Evolutionary conservation across 257 asterid species (phyloP).

Genomic region (Phtheirospermum japonicum): DNA sequence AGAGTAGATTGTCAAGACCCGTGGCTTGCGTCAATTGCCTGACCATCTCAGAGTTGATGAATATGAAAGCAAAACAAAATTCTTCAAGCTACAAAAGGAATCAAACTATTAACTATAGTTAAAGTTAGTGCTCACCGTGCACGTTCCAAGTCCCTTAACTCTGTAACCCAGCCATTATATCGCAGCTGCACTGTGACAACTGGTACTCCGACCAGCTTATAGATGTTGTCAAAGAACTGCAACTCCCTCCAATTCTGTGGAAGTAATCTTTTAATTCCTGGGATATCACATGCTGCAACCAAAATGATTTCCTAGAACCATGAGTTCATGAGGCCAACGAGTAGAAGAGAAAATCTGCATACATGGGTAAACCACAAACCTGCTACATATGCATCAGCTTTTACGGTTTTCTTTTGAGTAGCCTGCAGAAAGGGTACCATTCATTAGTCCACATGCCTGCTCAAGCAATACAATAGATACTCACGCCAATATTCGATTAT

Average conservation of each 20-base stretch:
- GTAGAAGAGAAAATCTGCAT: conserved; percentile 26
- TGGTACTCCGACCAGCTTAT: conserved; percentile 92
- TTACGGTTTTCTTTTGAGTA: conserved; percentile 75
- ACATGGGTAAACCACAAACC: conserved; percentile 48
- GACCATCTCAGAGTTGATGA: conserved; percentile 28
- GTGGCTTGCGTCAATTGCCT: conserved; percentile 75
- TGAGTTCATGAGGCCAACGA: conserved; percentile 20
- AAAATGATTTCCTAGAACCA: conserved; percentile 14
- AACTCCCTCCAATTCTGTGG: conserved; percentile 87
- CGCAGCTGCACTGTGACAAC: conserved; percentile 96
- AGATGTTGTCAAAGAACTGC: conserved; percentile 83
- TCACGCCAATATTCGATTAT: conserved; percentile 13
- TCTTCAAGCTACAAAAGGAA: conserved; percentile 2
- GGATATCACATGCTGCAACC: conserved; percentile 93
- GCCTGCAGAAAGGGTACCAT: conserved; percentile 54
- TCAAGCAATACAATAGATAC: conserved; percentile 8
- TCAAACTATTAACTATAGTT: conserved; percentile 7
- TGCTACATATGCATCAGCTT: conserved; percentile 98
- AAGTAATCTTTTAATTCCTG: conserved; percentile 87
- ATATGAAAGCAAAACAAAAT: conserved; percentile 19
- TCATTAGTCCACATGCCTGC: conserved; percentile 27
- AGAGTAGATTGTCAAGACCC: conserved; percentile 82
- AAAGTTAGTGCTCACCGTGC: conserved; percentile 50
- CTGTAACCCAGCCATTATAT: conserved; percentile 98
- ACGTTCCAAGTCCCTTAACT: conserved; percentile 85